These are phyloP conservation scores for Effrenium voratum DNA, from an alignment of 73 alveolate genomes.

Conservation along the genomic window DNA sequence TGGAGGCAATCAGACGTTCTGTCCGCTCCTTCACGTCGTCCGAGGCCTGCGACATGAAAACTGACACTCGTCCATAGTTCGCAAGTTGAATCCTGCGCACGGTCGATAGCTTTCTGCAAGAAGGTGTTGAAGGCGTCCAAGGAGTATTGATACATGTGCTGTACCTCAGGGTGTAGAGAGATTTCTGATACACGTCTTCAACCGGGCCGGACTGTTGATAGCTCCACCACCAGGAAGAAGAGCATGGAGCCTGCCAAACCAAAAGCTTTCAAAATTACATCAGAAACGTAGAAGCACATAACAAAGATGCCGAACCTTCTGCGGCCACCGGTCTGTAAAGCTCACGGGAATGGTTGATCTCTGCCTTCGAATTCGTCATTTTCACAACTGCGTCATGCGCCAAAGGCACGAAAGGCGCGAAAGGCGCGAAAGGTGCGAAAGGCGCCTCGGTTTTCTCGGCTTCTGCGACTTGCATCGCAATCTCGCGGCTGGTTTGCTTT, in stretches of 20 bases:
- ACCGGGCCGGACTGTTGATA: conserved; percentile 97
- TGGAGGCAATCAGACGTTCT: conserved; percentile 98
- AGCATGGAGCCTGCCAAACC: conserved; percentile 98
- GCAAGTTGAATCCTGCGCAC: conserved; percentile 34
- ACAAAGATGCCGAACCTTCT: conserved; percentile 96
- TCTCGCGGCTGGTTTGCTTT: conserved; percentile 98
- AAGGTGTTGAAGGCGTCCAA: conserved; percentile 99
- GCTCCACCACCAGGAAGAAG: conserved; percentile 99
- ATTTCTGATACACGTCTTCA: not conserved
- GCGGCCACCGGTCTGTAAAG: conserved; percentile 99
- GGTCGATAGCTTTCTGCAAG: conserved; percentile 97
- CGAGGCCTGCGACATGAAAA: conserved; percentile 85
- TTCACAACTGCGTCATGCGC: not conserved
- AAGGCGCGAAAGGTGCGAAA: too few relatives aligned
- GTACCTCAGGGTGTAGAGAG: conserved; percentile 12
- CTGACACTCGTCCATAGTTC: not conserved
- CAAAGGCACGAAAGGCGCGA: too few relatives aligned
- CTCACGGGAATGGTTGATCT: conserved; percentile 99
- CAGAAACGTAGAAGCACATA: too few relatives aligned
- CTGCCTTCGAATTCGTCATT: conserved; percentile 96
- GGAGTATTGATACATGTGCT: conserved; percentile 99
- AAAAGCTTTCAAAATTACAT: too few relatives aligned
- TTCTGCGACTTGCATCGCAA: conserved; percentile 96
- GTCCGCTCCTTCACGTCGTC: conserved; percentile 98
- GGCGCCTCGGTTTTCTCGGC: conserved; percentile 88